phyloP scores from a whole-genome alignment of 495 filamentous ascomycete genomes.

The Tricharina praecox region DNA sequence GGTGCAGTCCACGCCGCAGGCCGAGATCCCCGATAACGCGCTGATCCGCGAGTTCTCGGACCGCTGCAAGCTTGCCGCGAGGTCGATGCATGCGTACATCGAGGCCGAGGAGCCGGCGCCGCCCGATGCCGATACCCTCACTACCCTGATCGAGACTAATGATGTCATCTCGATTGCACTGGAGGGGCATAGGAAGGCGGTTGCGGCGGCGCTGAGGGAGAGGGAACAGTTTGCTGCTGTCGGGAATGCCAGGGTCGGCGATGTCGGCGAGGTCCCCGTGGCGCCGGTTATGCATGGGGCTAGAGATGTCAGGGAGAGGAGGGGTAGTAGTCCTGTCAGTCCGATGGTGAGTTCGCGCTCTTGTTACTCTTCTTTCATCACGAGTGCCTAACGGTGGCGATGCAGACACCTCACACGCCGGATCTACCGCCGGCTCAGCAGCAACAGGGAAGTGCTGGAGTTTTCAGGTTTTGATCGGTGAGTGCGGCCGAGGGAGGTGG shows the following conservation, averaged over 20 bases:
- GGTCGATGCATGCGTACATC: slow-evolving; percentile 72
- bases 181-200: slow-evolving; percentile 62
- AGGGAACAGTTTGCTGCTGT: neutral
- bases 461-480: too few species aligned
- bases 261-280: neutral
- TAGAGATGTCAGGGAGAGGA: neutral
- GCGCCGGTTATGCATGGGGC: neutral
- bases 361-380: too few species aligned
- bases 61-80: slow-evolving; percentile 62
- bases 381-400: too few species aligned
- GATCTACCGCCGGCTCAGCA: too few species aligned
- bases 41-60: slow-evolving; percentile 83
- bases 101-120: slow-evolving; percentile 55
- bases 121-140: slow-evolving; percentile 72
- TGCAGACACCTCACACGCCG: too few species aligned
- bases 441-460: too few species aligned
- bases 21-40: slow-evolving; percentile 63
- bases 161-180: slow-evolving; percentile 65
- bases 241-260: neutral
- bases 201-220: slow-evolving; percentile 51
- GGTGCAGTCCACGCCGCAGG: slow-evolving; percentile 59
- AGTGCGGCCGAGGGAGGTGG: too few species aligned
- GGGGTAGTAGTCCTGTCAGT: slow-evolving; percentile 17
- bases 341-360: slow-evolving; percentile 14
- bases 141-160: slow-evolving; percentile 84